Conservation (phyloP, 345 rosid species). For the Eucalyptus regnans region DNA sequence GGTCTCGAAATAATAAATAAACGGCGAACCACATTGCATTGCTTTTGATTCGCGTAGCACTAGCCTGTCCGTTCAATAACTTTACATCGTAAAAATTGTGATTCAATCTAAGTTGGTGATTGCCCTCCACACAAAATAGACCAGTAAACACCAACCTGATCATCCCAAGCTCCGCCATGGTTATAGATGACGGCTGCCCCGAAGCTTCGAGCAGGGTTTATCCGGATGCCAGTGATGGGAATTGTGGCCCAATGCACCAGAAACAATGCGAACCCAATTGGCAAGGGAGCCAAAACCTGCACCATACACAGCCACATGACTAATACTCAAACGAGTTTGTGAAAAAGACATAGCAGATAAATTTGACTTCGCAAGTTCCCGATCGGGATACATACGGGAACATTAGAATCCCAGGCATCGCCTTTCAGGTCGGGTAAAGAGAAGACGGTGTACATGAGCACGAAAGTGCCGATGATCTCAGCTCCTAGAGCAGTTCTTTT, state of each 20-base stretch:
- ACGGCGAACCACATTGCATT: not conserved
- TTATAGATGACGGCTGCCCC: not conserved
- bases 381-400: no score
- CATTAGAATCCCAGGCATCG: no score
- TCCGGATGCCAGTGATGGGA: slow-evolving; percentile 6
- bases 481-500: no score
- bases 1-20: not conserved
- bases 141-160: not conserved
- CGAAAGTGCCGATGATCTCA: no score
- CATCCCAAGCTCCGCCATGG: not conserved
- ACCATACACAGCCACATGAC: not conserved
- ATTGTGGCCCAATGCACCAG: not conserved
- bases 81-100: no score
- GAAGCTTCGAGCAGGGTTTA: not conserved
- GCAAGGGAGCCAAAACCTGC: not conserved
- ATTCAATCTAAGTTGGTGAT: no score
- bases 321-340: not conserved
- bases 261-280: not conserved
- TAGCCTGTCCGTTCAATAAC: not conserved
- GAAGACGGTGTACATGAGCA: no score
- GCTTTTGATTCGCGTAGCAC: not conserved
- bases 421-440: no score
- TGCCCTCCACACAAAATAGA: not conserved
- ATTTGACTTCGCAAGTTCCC: not conserved
- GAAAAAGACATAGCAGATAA: not conserved